Percentiles rank a stretch among this genome's conserved stretches.
phyloP scores from a whole-genome alignment of 352 stramenopile species.

The Globisporangium iwayamae region DNA sequence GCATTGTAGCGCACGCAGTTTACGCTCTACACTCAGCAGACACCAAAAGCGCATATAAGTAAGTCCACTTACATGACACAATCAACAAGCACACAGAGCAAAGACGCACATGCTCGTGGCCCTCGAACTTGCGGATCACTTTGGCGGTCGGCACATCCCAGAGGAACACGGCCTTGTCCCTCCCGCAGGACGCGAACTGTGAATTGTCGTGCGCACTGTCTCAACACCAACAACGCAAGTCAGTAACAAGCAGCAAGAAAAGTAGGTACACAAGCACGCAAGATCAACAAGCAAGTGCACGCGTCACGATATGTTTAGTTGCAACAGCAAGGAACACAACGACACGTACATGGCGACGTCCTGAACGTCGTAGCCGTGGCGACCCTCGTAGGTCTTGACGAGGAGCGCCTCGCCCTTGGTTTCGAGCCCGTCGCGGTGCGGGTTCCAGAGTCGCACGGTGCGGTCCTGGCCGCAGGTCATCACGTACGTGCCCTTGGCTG shows the following conservation, averaged over 20 bases:
- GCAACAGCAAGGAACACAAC: background rate
- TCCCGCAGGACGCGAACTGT: constrained; percentile 84
- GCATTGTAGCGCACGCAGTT: constrained; percentile 84
- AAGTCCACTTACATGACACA: background rate
- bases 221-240: background rate
- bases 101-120: constrained; percentile 63
- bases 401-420: constrained; percentile 58
- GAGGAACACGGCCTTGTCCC: constrained; percentile 84
- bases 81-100: background rate
- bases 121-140: constrained; percentile 88
- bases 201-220: constrained; percentile 76
- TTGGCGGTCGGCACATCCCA: constrained; percentile 86
- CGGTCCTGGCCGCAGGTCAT: constrained; percentile 89
- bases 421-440: constrained; percentile 68
- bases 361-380: constrained; percentile 87
- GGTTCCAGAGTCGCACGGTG: constrained; percentile 86
- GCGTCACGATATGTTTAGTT: background rate
- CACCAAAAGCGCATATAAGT: background rate
- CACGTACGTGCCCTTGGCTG: constrained; percentile 86
- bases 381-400: constrained; percentile 82
- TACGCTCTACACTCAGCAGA: constrained; percentile 41
- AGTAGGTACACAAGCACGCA: constrained; percentile 4
- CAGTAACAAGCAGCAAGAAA: background rate
- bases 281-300: background rate
- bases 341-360: constrained; percentile 81